Conservation (phyloP, 192 early-diverging fungal species). For the Phycomyces nitens region DNA sequence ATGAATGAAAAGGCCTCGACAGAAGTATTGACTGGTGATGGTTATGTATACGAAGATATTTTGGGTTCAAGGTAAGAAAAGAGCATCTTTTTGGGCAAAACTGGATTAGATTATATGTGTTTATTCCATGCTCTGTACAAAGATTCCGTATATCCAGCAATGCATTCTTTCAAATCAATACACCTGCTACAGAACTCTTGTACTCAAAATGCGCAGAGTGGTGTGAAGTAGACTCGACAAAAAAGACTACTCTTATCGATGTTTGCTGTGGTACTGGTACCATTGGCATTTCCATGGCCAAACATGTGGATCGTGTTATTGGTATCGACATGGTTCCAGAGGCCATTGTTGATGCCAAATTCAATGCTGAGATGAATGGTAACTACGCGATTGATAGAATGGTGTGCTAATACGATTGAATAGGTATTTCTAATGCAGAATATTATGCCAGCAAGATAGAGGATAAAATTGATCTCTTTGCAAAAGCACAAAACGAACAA, state of each 20-base stretch:
- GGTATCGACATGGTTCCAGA: constrained; percentile 65
- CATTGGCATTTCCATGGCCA: constrained; percentile 72
- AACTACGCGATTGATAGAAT: not conserved
- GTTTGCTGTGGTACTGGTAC: constrained; percentile 85
- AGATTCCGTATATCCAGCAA: constrained; percentile 67
- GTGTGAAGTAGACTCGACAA: constrained; percentile 20
- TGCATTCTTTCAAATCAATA: constrained; percentile 82
- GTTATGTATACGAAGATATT: constrained; percentile 60
- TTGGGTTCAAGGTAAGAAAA: constrained; percentile 43
- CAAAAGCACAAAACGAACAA: constrained; percentile 36
- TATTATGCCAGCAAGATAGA: constrained; percentile 64
- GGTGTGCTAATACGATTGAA: not conserved
- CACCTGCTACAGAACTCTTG: constrained; percentile 60
- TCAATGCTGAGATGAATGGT: constrained; percentile 52
- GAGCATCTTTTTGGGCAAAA: no score
- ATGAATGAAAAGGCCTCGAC: constrained; percentile 42
- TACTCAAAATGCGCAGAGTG: constrained; percentile 47
- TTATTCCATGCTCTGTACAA: no score
- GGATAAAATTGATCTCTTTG: constrained; percentile 37
- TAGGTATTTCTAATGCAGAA: constrained; percentile 48
- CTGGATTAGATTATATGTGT: no score
- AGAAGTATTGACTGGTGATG: constrained; percentile 49
- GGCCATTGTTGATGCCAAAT: constrained; percentile 67
- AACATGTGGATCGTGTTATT: constrained; percentile 58
- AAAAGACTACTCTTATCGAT: constrained; percentile 56